These are phyloP conservation scores for Podospora australis DNA, from an alignment of 495 filamentous ascomycete species.

Conservation along the genomic window DNA sequence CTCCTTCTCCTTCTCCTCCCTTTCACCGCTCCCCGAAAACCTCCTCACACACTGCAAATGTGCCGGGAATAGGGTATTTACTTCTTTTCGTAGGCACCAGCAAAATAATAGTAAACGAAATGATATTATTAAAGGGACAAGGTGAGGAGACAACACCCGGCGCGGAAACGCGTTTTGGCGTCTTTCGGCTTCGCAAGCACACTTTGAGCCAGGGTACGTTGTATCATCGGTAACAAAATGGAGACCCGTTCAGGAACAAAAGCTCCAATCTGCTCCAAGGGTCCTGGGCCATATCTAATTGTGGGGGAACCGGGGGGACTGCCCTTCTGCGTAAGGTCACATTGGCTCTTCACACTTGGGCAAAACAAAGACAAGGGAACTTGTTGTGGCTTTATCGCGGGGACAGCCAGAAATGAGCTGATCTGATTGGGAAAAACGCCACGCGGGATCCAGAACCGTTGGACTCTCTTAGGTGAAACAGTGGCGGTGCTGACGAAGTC, in stretches of 20 bases:
- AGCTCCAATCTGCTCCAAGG: neutral
- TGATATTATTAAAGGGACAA: neutral
- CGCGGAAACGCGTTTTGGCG: neutral
- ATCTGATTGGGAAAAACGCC: neutral
- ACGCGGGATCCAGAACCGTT: constrained; percentile 10
- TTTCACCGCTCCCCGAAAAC: neutral
- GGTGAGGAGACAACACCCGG: neutral
- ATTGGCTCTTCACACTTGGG: too few species aligned
- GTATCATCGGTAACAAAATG: too few species aligned
- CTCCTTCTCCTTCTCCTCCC: neutral
- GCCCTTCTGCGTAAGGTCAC: too few species aligned
- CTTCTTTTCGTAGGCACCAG: neutral
- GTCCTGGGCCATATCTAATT: neutral
- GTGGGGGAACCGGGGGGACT: too few species aligned
- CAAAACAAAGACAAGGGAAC: neutral
- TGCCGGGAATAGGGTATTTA: neutral
- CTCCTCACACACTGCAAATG: neutral
- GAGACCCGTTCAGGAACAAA: constrained; percentile 1
- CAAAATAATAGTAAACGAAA: neutral
- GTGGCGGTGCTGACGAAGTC: constrained; percentile 21
- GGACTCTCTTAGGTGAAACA: constrained; percentile 14
- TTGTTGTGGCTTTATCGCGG: neutral
- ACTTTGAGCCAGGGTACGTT: too few species aligned
- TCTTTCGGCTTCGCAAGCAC: neutral
- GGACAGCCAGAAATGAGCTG: neutral